Conservation (phyloP, 192 early-diverging fungal genomes). For the Rhizophagus clarus region DNA sequence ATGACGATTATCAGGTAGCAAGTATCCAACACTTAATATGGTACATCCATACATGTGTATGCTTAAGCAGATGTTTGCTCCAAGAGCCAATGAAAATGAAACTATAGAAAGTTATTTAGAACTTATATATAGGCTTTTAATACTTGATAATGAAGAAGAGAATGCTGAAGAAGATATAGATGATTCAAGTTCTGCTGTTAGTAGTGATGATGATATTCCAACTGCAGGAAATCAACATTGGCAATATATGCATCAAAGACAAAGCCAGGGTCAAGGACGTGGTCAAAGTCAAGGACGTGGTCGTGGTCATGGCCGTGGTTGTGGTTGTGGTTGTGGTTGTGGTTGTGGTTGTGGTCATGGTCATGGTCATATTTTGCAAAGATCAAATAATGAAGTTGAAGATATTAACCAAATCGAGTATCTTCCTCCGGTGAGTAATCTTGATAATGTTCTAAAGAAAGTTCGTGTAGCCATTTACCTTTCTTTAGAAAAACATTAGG, state of each 20-base stretch:
- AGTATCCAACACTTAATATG: background rate
- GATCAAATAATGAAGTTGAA: background rate
- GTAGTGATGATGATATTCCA: background rate
- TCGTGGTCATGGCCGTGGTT: background rate
- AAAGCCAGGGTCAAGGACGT: background rate
- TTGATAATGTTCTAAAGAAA: background rate
- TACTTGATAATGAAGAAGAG: background rate
- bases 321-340: background rate
- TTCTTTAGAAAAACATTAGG: background rate
- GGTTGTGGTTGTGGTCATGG: background rate
- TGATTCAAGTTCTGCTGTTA: background rate
- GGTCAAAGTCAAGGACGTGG: background rate
- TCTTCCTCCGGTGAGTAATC: too few relatives aligned
- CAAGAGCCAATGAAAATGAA: background rate
- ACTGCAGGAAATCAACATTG: background rate
- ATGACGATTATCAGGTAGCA: background rate
- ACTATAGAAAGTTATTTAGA: background rate
- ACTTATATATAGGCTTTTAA: background rate
- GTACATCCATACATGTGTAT: background rate
- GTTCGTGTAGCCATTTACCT: background rate
- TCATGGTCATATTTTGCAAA: background rate
- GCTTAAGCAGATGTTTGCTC: background rate
- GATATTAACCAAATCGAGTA: background rate
- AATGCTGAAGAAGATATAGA: background rate
- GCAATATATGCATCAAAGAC: background rate